phyloP scores from a whole-genome alignment of 495 filamentous ascomycete species.

The Daldinia vernicosa region DNA sequence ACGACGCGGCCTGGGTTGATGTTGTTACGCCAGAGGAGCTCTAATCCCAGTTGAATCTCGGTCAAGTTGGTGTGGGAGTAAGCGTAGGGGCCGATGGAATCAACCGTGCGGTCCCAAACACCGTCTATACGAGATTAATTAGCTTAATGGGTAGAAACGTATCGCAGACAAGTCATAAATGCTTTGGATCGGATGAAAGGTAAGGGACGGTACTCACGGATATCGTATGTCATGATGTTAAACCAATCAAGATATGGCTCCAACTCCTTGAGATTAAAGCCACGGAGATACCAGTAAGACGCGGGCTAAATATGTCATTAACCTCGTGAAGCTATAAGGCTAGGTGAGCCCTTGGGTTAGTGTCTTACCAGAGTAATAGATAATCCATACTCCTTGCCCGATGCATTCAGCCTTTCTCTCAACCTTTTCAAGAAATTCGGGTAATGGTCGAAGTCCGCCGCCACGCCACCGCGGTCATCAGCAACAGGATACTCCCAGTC shows the following conservation, averaged over 20 bases:
- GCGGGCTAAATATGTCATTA: constrained; percentile 40
- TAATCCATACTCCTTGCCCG: constrained; percentile 42
- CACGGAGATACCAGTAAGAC: constrained; percentile 64
- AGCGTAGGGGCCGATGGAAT: constrained; percentile 46
- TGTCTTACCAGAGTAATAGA: constrained; percentile 47
- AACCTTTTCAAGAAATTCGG: constrained; percentile 56
- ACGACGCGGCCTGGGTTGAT: constrained; percentile 54
- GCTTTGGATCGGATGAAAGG: no score
- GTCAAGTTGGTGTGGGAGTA: constrained; percentile 63
- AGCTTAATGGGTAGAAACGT: no score
- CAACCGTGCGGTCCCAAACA: constrained; percentile 33
- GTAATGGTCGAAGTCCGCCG: constrained; percentile 54
- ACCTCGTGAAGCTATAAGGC: no score
- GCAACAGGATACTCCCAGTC: constrained; percentile 67
- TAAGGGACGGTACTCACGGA: constrained; percentile 43
- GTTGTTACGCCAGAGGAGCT: constrained; percentile 61
- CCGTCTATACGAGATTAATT: not conserved
- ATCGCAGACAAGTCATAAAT: no score
- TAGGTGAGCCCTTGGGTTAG: no score
- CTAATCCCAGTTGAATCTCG: constrained; percentile 57
- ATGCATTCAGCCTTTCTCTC: constrained; percentile 30
- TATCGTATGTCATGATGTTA: constrained; percentile 67
- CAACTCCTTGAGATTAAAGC: constrained; percentile 59
- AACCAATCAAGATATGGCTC: constrained; percentile 58
- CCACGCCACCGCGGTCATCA: constrained; percentile 50